Evolutionary conservation across 2,329 filamentous ascomycete genomes (phyloP).

Genomic region (Plenodomus lindquistii): DNA sequence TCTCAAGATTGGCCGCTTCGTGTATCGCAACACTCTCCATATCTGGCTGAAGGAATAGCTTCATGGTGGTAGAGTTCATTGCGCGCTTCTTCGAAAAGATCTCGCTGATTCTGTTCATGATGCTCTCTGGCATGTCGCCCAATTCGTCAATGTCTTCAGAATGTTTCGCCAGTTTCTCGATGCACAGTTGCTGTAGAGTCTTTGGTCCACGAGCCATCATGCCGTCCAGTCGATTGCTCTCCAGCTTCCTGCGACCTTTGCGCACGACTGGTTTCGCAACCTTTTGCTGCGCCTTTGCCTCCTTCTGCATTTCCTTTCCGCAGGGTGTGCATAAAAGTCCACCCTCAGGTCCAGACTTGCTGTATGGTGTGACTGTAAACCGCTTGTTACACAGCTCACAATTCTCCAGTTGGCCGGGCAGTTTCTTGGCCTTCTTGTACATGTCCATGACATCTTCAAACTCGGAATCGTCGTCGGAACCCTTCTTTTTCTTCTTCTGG

Average conservation of each 20-base stretch:
- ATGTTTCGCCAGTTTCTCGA: conserved; percentile 66
- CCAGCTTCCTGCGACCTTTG: conserved; percentile 71
- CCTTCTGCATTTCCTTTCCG: conserved; percentile 72
- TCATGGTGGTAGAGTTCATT: conserved; percentile 56
- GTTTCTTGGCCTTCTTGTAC: conserved; percentile 60
- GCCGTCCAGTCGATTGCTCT: conserved; percentile 85
- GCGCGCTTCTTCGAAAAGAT: conserved; percentile 67
- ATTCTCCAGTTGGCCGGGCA: conserved; percentile 86
- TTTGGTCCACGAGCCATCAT: conserved; percentile 67
- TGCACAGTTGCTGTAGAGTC: conserved; percentile 66
- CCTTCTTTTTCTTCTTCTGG: conserved; percentile 47
- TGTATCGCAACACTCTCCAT: conserved; percentile 62
- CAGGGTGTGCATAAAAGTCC: conserved; percentile 85
- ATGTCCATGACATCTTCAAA: conserved; percentile 57
- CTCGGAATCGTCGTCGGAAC: conserved; percentile 49
- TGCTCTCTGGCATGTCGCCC: conserved; percentile 61
- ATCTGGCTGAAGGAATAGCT: conserved; percentile 57
- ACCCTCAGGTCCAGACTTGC: conserved; percentile 77
- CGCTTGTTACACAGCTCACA: conserved; percentile 84
- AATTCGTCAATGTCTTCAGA: conserved; percentile 68
- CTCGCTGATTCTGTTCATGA: conserved; percentile 63
- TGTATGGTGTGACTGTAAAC: conserved; percentile 92
- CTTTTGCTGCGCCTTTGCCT: conserved; percentile 64
- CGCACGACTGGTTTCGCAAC: conserved; percentile 61
- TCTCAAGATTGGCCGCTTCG: conserved; percentile 67